These are phyloP conservation scores for Paulownia fortunei DNA, from an alignment of 257 asterid genomes.

Conservation along the genomic window DNA sequence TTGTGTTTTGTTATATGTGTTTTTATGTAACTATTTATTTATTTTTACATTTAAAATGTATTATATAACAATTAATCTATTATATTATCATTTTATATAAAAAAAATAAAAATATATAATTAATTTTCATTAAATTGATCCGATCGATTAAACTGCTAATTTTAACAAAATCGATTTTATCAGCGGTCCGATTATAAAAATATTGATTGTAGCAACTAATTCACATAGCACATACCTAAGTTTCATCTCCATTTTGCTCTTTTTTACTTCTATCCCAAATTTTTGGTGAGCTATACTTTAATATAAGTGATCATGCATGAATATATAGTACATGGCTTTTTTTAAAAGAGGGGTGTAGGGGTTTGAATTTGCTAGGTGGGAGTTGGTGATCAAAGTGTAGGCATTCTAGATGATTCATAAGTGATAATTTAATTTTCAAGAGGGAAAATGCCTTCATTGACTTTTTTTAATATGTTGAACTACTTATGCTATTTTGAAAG, in stretches of 20 bases:
- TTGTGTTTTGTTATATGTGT: too few species aligned
- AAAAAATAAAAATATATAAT: too few species aligned
- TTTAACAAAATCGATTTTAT: too few species aligned
- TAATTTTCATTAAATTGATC: too few species aligned
- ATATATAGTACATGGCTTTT: too few species aligned
- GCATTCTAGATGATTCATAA: slow-evolving; percentile 25
- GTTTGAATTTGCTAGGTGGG: slow-evolving; percentile 33
- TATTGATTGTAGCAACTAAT: background rate
- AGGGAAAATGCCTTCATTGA: background rate
- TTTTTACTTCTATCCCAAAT: background rate
- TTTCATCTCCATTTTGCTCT: slow-evolving; percentile 11
- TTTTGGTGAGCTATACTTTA: background rate
- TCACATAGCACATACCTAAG: background rate
- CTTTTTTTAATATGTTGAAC: background rate
- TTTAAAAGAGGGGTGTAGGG: background rate
- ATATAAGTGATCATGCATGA: background rate
- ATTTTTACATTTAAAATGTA: too few species aligned
- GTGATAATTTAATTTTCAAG: background rate
- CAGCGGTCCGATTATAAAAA: too few species aligned
- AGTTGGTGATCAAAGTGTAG: slow-evolving; percentile 38
- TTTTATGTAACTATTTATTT: too few species aligned
- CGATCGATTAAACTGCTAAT: too few species aligned
- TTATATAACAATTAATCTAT: too few species aligned
- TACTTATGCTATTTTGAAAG: background rate
- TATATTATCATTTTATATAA: too few species aligned